These are phyloP conservation scores for Fraxinus xanthoxyloides DNA, from an alignment of 305 asterid species.

Conservation along the genomic window DNA sequence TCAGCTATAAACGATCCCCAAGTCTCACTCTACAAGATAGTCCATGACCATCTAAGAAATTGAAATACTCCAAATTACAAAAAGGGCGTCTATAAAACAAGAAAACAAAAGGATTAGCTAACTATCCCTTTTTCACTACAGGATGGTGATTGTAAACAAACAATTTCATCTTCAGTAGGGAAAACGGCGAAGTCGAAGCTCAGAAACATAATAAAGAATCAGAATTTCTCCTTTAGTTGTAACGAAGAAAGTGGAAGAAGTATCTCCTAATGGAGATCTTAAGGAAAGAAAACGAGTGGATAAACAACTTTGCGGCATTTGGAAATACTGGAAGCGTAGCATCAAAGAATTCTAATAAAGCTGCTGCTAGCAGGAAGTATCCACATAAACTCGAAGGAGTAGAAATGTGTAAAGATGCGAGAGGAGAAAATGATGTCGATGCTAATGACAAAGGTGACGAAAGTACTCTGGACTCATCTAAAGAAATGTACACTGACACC, in stretches of 20 bases:
- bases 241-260: neutral
- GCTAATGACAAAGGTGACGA: neutral
- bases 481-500: neutral
- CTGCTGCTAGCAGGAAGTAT: neutral
- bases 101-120: neutral
- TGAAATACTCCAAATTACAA: neutral
- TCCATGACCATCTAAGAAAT: neutral
- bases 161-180: neutral
- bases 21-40: neutral
- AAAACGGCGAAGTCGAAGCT: neutral
- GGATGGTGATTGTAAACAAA: neutral
- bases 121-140: neutral
- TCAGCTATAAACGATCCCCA: neutral
- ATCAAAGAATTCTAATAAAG: neutral
- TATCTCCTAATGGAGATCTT: neutral
- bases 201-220: neutral
- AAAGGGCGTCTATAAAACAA: neutral
- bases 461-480: neutral
- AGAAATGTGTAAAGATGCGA: neutral
- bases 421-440: neutral
- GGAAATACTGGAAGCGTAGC: neutral
- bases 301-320: neutral
- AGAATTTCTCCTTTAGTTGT: neutral
- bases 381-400: neutral
- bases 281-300: neutral